Evolutionary conservation across 2,329 filamentous ascomycete genomes (phyloP), one percentile per base, ranked within the genome.

Genomic region (Xylogone sp.): DNA sequence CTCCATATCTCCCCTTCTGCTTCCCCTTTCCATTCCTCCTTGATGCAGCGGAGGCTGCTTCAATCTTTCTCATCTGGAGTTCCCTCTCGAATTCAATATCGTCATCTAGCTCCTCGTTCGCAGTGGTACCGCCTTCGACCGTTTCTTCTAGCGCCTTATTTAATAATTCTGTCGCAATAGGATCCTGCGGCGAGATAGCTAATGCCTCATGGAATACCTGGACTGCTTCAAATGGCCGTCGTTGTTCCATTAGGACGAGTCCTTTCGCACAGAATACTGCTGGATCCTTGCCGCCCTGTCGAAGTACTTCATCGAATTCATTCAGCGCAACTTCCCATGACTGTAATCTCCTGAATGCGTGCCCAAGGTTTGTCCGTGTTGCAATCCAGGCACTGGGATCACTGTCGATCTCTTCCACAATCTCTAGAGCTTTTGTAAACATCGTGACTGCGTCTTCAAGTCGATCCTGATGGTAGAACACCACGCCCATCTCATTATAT

Each of bases 401-500:
- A 50, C 89, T 87, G 56, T 90, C 86, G 55, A 95, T 90, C 34
- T 93, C 86, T 3, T 84, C 80, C 2, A 91, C 88, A 49, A 96
- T 82, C 45, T 79, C 75, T 18, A 99, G 79, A 0, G 94, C 89
- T 55, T 85, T 82, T 7, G 78, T 78, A 68, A 99, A 97, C 56
- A 92, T 82, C 24, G 83, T 78, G 9, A 89, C 83, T 0, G 94
- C 90, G 21, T 88, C 84, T 53, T 83, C 78, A 6, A 90, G 81
- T 47, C 88, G 82, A 59, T 89, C 85, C 66, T 97, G 90, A 67
- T 97, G 91, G 65, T 96, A 99, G 58, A 90, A 86, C n/a, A 97
- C 91, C 3, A 97, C 86, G 3, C 93, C 95, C 72, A 97, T 86
- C 71, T 99, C 94, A 67, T 99, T 99, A 50, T 99, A 77, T 3